Percentiles rank a stretch among this genome's conserved stretches.
phyloP scores from a whole-genome alignment of 495 filamentous ascomycete genomes.

The Sordaria brevicollis region DNA sequence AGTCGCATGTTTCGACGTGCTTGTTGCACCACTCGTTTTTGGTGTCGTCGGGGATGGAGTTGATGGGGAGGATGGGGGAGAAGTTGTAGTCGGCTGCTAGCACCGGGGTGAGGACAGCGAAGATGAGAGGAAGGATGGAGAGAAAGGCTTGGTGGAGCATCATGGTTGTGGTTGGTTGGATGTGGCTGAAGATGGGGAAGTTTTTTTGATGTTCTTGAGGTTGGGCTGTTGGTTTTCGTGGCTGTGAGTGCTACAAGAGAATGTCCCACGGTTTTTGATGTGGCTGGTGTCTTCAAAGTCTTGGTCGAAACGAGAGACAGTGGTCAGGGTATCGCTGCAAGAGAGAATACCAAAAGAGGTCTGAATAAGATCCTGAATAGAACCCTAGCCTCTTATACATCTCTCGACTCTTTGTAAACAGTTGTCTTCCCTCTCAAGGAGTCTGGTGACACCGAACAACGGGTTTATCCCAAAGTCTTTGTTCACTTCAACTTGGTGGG shows the following conservation, averaged over 20 bases:
- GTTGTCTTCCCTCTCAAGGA: neutral
- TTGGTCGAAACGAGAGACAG: neutral
- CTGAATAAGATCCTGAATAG: neutral
- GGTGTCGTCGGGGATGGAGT: neutral
- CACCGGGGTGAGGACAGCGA: neutral
- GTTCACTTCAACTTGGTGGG: neutral
- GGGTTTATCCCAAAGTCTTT: neutral
- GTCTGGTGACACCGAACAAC: neutral
- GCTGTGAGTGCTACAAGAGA: too few species aligned
- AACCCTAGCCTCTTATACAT: neutral
- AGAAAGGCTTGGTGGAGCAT: neutral
- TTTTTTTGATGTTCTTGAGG: neutral
- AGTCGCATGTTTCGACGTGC: neutral
- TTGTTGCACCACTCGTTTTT: neutral
- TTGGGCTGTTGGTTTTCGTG: too few species aligned
- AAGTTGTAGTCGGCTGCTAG: neutral
- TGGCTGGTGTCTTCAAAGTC: neutral
- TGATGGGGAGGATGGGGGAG: neutral
- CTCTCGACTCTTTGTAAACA: neutral
- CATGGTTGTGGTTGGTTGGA: neutral
- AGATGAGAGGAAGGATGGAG: neutral
- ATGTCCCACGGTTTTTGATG: too few species aligned
- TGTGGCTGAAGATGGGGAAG: neutral
- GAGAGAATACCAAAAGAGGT: neutral
- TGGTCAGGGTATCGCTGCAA: neutral